These are phyloP conservation scores for Colletotrichum camelliae DNA, from an alignment of 2,329 filamentous ascomycete genomes.

Conservation along the genomic window DNA sequence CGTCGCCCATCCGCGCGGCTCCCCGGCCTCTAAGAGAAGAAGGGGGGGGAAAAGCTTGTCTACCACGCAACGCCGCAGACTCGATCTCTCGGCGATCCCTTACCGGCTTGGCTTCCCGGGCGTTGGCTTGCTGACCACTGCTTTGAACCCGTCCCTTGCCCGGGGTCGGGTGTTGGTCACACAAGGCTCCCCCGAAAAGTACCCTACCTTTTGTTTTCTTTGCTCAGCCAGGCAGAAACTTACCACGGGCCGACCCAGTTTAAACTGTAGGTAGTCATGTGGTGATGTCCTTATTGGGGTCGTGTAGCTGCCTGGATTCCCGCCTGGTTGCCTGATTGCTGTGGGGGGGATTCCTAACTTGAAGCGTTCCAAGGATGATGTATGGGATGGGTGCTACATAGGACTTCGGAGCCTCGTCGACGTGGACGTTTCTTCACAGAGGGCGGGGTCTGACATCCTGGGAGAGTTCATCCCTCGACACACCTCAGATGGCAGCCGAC, in stretches of 20 bases:
- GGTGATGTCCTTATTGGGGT: background rate
- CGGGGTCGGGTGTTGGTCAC: background rate
- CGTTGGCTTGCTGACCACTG: background rate
- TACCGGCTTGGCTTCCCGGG: background rate
- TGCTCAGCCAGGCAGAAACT: background rate
- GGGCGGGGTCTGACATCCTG: accelerated
- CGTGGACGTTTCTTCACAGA: background rate
- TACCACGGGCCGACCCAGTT: background rate
- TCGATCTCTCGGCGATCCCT: background rate
- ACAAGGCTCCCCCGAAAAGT: background rate
- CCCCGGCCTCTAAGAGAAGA: background rate
- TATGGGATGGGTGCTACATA: background rate
- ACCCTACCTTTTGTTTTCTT: background rate
- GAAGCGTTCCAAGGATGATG: background rate
- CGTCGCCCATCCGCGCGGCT: background rate
- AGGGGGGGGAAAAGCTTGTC: background rate
- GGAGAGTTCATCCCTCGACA: background rate
- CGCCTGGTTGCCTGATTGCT: background rate
- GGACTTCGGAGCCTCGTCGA: background rate
- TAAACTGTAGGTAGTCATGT: background rate
- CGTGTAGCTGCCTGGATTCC: background rate
- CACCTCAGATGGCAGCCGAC: background rate
- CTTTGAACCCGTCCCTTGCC: background rate
- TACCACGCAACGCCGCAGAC: background rate
- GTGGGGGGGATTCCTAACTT: background rate